Percentiles rank a stretch among this genome's conserved stretches.
These are phyloP conservation scores for Kodamaea kakaduensis DNA, from an alignment of 805 yeast species.

Conservation along the genomic window DNA sequence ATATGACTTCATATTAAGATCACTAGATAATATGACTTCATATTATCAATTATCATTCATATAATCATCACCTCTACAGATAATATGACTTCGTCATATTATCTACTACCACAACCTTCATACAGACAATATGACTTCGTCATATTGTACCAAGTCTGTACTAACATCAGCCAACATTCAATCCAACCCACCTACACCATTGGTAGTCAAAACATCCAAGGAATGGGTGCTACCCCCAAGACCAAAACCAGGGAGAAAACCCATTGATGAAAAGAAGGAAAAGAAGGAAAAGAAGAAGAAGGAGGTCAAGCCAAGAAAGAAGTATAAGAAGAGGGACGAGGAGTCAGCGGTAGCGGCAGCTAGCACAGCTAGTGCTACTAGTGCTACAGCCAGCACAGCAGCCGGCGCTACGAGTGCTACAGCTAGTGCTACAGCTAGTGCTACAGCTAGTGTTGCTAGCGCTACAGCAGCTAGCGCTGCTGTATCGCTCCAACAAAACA, in stretches of 20 bases:
- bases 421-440: background rate
- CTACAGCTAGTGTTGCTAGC: background rate
- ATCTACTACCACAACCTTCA: too few species aligned
- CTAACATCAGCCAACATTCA: constrained; percentile 4
- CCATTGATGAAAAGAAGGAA: constrained; percentile 17
- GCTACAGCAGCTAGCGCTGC: constrained; percentile 13
- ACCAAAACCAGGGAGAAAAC: constrained; percentile 70
- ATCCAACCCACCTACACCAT: constrained; percentile 2
- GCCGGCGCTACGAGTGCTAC: background rate
- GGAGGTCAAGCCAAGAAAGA: constrained; percentile 7
- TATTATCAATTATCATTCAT: too few species aligned
- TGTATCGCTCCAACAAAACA: constrained; percentile 30
- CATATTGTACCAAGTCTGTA: too few species aligned
- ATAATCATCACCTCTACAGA: too few species aligned
- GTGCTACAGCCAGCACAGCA: background rate
- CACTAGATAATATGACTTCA: too few species aligned
- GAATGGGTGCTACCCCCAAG: constrained; percentile 85
- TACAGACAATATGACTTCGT: too few species aligned
- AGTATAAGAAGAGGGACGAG: constrained; percentile 3
- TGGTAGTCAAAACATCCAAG: constrained; percentile 53
- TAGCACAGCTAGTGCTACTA: background rate
- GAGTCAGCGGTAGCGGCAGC: background rate
- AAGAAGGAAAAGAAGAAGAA: constrained; percentile 5
- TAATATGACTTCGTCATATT: too few species aligned
- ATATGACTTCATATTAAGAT: too few species aligned